Conservation (phyloP, 352 stramenopile genomes). For the Pythium grandisporangium region DNA sequence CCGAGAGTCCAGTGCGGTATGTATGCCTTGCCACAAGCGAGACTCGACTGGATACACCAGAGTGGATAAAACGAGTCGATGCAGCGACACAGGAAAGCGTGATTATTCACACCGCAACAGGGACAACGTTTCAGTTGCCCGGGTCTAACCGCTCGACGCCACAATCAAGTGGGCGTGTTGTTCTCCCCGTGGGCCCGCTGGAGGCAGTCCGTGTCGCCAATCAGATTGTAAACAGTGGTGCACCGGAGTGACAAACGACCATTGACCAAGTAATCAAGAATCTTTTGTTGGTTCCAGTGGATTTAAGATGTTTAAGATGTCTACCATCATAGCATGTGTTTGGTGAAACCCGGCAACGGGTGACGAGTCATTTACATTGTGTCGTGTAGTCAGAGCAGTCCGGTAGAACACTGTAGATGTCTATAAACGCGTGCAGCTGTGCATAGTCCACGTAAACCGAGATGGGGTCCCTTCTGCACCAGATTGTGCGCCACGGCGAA, state of each 20-base stretch:
- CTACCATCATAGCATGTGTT: too few relatives aligned
- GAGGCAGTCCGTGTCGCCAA: constrained; percentile 9
- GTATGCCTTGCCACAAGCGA: constrained; percentile 7
- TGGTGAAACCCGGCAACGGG: too few relatives aligned
- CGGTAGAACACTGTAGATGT: too few relatives aligned
- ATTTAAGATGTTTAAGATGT: too few relatives aligned
- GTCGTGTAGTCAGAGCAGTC: too few relatives aligned
- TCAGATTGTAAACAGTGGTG: constrained; percentile 1
- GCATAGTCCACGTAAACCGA: too few relatives aligned
- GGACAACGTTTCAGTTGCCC: constrained; percentile 9
- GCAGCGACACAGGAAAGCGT: constrained; percentile 3
- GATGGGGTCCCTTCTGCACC: too few relatives aligned
- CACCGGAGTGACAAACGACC: not conserved
- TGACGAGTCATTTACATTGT: too few relatives aligned
- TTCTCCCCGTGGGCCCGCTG: constrained; percentile 8
- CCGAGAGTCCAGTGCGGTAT: not conserved
- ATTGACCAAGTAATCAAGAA: too few relatives aligned
- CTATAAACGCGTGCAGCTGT: too few relatives aligned
- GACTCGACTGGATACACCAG: constrained; percentile 1
- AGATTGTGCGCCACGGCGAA: too few relatives aligned
- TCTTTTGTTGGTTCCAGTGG: too few relatives aligned
- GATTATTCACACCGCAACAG: constrained; percentile 12
- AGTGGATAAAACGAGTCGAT: constrained; percentile 8
- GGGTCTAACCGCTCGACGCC: constrained; percentile 2
- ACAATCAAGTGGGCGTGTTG: constrained; percentile 1